Conservation (phyloP, 139 green algal genomes). For the Marvania coccoides region DNA sequence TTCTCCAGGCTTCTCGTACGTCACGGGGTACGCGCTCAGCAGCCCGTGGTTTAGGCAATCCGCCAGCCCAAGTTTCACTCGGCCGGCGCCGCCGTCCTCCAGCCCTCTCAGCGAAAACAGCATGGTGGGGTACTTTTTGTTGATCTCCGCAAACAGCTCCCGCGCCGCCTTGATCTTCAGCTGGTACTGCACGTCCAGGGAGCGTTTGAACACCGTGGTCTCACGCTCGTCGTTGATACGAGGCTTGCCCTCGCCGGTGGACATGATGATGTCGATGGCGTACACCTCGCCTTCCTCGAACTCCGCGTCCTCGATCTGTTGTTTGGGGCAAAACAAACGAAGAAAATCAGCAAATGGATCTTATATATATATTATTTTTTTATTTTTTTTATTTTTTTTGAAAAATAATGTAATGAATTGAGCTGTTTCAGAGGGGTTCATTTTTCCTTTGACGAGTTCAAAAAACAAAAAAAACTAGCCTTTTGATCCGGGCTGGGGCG, state of each 20-base stretch:
- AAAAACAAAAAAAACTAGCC: no score
- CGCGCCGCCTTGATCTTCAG: slow-evolving; percentile 83
- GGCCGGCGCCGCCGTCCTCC: slow-evolving; percentile 14
- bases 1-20: slow-evolving; percentile 79
- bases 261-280: slow-evolving; percentile 91
- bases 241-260: slow-evolving; percentile 78
- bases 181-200: slow-evolving; percentile 84
- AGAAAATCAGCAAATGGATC: no score
- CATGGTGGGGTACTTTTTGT: slow-evolving; percentile 80
- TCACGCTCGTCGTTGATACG: slow-evolving; percentile 81
- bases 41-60: slow-evolving; percentile 94
- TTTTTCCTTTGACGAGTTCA: no score
- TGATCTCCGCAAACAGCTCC: slow-evolving; percentile 78
- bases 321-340: no score
- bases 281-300: slow-evolving; percentile 98
- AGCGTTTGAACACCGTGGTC: slow-evolving; percentile 97
- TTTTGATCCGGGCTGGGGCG: slow-evolving; percentile 68
- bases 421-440: no score
- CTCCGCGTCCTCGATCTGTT: slow-evolving; percentile 78
- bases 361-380: no score
- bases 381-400: no score
- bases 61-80: slow-evolving; percentile 67
- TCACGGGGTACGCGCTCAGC: slow-evolving; percentile 90
- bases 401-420: no score
- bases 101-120: slow-evolving; percentile 81